These are phyloP conservation scores for Camelina laxa DNA, from an alignment of 345 rosid species.

Conservation along the genomic window DNA sequence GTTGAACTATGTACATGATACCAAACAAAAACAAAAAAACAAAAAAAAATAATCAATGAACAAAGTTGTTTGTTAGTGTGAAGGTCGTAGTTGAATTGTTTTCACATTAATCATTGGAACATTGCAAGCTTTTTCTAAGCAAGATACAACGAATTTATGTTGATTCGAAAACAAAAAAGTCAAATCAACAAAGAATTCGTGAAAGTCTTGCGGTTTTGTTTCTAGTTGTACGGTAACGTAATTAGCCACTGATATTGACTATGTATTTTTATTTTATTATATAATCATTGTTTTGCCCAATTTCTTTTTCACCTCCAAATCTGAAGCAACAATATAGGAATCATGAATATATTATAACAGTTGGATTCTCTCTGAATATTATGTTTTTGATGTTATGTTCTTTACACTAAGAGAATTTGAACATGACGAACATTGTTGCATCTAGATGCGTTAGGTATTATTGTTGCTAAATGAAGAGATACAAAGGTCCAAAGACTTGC, in stretches of 20 bases:
- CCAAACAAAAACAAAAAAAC: not conserved
- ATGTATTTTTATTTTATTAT: not conserved
- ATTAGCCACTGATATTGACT: conserved; percentile 27
- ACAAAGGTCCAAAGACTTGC: no score
- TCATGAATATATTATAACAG: no score
- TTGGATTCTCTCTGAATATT: no score
- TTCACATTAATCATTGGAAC: not conserved
- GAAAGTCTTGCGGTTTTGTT: conserved; percentile 5
- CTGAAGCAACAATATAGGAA: not conserved
- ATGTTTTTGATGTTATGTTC: no score
- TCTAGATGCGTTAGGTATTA: no score
- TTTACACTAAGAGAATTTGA: no score
- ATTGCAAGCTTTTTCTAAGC: not conserved
- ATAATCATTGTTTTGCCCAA: not conserved
- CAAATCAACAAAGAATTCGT: not conserved
- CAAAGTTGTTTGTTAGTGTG: not conserved
- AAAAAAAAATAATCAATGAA: no score
- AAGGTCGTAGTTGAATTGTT: not conserved
- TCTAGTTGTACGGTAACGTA: conserved; percentile 25
- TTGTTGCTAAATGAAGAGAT: no score
- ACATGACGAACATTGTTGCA: no score
- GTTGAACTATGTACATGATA: not conserved
- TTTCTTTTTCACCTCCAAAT: not conserved
- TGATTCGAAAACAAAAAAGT: not conserved
- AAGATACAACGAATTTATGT: not conserved